These are phyloP conservation scores for Phanerodontia chrysosporium DNA, from an alignment of 768 basidiomycete genomes.

Conservation along the genomic window DNA sequence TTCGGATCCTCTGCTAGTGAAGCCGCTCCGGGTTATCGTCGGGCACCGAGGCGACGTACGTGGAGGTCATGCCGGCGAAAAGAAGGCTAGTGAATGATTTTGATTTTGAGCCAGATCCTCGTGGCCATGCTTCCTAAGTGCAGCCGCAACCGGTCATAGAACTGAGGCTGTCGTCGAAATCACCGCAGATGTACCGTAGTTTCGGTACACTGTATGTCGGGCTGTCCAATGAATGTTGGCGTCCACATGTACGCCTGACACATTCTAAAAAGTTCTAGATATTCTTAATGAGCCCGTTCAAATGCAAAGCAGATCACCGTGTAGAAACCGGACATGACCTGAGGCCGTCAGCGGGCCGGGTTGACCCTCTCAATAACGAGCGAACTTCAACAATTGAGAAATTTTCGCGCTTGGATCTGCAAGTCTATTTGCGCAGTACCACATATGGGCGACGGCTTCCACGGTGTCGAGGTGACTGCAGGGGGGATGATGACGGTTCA, in stretches of 20 bases:
- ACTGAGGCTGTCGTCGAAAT: neutral
- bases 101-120: neutral
- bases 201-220: neutral
- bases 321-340: no score
- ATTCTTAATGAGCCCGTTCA: neutral
- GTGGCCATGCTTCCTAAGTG: neutral
- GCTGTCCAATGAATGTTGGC: neutral
- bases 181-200: neutral
- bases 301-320: no score
- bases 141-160: neutral
- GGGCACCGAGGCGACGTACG: neutral
- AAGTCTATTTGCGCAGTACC: neutral
- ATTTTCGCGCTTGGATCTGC: neutral
- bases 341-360: no score
- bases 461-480: neutral
- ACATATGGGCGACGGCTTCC: neutral
- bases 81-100: neutral
- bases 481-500: neutral
- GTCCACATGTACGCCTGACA: neutral
- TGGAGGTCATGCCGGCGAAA: neutral
- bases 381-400: neutral
- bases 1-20: neutral
- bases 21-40: neutral
- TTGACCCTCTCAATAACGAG: no score
- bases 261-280: neutral